Evolutionary conservation across 2,329 filamentous ascomycete genomes (phyloP).

Genomic region (Scytalidium lignicola): DNA sequence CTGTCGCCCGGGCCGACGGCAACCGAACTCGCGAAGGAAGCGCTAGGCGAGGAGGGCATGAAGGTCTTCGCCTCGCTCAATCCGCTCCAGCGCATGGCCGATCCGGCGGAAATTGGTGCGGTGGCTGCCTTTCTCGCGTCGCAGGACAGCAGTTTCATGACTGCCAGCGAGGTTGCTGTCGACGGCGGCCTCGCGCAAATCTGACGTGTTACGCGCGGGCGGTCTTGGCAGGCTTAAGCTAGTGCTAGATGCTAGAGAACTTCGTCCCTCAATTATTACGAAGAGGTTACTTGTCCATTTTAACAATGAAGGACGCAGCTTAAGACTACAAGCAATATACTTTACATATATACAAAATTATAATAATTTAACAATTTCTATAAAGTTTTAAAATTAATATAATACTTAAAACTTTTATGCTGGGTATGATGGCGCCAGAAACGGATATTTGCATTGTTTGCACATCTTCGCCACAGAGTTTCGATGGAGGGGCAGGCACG

Average conservation of each 20-base stretch:
- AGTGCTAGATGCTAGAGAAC: constrained; percentile 6
- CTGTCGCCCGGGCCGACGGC: constrained; percentile 17
- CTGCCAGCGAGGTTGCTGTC: constrained; percentile 11
- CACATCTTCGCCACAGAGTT: too few relatives aligned
- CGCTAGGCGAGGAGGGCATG: constrained; percentile 12
- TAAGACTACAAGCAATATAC: constrained; percentile 1
- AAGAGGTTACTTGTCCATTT: not conserved
- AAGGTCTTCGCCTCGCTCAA: constrained; percentile 10
- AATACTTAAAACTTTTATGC: not conserved
- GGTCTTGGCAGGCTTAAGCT: constrained; percentile 3
- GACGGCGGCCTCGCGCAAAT: constrained; percentile 12
- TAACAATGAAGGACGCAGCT: constrained; percentile 4
- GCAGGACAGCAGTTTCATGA: constrained; percentile 14
- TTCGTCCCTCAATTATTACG: not conserved
- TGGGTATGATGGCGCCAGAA: too few relatives aligned
- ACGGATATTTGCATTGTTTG: too few relatives aligned
- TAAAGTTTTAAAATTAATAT: not conserved
- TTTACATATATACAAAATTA: not conserved
- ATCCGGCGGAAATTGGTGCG: constrained; percentile 11
- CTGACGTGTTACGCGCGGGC: constrained; percentile 1
- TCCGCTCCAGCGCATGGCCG: constrained; percentile 12
- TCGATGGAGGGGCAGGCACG: too few relatives aligned
- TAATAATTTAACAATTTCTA: not conserved
- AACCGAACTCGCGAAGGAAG: constrained; percentile 12
- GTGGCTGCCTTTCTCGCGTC: constrained; percentile 13